Evolutionary conservation across 257 asterid genomes (phyloP).

Genomic region (Nicotiana tomentosiformis): DNA sequence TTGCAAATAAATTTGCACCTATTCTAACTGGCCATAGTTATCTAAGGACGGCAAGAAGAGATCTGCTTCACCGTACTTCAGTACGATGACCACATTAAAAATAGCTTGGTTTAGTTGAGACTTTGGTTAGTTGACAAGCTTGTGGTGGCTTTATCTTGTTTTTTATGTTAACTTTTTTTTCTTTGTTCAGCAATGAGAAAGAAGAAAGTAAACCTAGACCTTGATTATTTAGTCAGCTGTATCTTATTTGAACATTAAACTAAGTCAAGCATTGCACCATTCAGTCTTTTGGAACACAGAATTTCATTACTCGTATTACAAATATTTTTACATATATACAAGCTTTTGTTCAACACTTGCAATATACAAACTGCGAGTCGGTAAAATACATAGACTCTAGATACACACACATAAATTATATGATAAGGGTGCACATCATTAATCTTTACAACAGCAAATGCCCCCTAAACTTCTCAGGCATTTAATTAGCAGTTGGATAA

Average conservation of each 20-base stretch:
- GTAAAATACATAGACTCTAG: neutral
- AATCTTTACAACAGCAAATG: neutral
- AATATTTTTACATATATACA: neutral
- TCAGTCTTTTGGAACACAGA: neutral
- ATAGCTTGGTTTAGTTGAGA: slow-evolving; percentile 17
- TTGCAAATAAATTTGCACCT: too few species aligned
- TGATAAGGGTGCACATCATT: neutral
- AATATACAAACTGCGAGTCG: neutral
- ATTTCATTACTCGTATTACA: neutral
- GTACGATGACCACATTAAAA: neutral
- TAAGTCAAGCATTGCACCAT: neutral
- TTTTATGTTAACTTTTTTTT: neutral
- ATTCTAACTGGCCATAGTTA: too few species aligned
- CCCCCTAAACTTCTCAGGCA: neutral
- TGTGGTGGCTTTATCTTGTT: slow-evolving; percentile 11
- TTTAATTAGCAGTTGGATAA: neutral
- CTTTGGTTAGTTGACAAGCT: slow-evolving; percentile 14
- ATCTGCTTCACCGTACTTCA: too few species aligned
- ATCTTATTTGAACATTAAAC: neutral
- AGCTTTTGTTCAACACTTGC: neutral
- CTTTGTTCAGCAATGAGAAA: neutral
- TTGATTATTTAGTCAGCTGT: neutral
- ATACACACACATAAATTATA: neutral
- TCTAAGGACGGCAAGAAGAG: too few species aligned
- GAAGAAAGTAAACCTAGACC: neutral